These are phyloP conservation scores for Candida frijolesensis DNA, from an alignment of 1,139 yeast genomes.

Conservation along the genomic window DNA sequence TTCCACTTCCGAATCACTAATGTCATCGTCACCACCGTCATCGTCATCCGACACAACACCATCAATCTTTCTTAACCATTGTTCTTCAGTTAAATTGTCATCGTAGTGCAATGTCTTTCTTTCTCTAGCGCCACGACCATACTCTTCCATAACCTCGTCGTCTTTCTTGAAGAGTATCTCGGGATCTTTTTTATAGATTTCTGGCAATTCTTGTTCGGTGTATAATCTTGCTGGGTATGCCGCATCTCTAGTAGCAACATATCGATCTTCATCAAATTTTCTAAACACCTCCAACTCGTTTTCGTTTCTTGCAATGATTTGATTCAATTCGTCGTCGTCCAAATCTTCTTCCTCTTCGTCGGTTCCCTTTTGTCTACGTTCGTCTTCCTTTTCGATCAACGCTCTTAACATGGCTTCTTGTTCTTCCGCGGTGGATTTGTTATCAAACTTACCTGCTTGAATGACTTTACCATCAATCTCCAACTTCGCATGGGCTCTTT, in stretches of 20 bases:
- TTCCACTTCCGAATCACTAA: constrained; percentile 27
- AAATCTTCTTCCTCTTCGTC: constrained; percentile 50
- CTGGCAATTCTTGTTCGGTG: constrained; percentile 67
- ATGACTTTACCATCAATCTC: constrained; percentile 89
- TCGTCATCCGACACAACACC: constrained; percentile 44
- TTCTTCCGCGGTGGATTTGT: constrained; percentile 79
- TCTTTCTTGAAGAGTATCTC: constrained; percentile 51
- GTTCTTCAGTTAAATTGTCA: constrained; percentile 75
- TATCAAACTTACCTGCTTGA: constrained; percentile 86
- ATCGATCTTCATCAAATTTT: constrained; percentile 59
- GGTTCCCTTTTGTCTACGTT: constrained; percentile 42
- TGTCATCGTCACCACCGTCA: constrained; percentile 22
- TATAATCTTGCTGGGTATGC: constrained; percentile 53
- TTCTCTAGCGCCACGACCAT: constrained; percentile 68
- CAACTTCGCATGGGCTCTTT: constrained; percentile 78
- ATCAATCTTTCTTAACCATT: constrained; percentile 69
- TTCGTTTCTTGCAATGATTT: constrained; percentile 69
- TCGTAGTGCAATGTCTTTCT: constrained; percentile 63
- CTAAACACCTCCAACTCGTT: constrained; percentile 57
- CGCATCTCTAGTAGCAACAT: constrained; percentile 40
- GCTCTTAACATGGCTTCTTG: constrained; percentile 77
- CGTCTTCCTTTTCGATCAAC: constrained; percentile 71
- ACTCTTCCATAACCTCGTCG: constrained; percentile 42
- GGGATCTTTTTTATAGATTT: constrained; percentile 55
- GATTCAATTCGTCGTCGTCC: constrained; percentile 74